phyloP scores from a whole-genome alignment of 2,329 filamentous ascomycete genomes.

The Stagonosporopsis cucurbitacearum region DNA sequence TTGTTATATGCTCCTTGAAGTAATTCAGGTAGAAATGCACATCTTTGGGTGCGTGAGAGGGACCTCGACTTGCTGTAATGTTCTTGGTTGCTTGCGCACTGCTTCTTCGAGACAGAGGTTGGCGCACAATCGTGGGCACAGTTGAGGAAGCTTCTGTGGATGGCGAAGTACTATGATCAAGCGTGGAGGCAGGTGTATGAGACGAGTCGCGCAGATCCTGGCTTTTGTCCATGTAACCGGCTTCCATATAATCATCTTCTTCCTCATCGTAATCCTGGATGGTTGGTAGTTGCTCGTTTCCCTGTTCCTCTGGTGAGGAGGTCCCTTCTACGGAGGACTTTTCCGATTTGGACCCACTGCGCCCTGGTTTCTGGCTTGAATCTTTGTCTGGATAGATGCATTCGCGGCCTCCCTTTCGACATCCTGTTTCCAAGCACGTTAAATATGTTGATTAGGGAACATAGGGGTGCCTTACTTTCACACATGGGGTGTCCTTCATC shows the following conservation, averaged over 20 bases:
- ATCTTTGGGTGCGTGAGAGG: constrained; percentile 63
- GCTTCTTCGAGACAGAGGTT: constrained; percentile 41
- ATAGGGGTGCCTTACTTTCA: constrained; percentile 63
- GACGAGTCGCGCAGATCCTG: constrained; percentile 45
- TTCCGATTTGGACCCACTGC: constrained; percentile 53
- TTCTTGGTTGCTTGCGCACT: constrained; percentile 39
- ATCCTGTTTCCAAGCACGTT: constrained; percentile 62
- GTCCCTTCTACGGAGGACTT: constrained; percentile 55
- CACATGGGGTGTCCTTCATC: constrained; percentile 88
- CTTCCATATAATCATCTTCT: constrained; percentile 48
- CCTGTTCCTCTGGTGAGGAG: constrained; percentile 60
- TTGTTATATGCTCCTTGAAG: constrained; percentile 76
- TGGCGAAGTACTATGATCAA: constrained; percentile 60
- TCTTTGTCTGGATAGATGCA: constrained; percentile 85
- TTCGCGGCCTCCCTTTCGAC: constrained; percentile 87
- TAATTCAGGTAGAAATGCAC: constrained; percentile 80
- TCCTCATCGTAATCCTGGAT: constrained; percentile 55
- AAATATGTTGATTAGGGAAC: constrained; percentile 13
- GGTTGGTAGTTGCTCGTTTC: constrained; percentile 48
- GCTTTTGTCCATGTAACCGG: constrained; percentile 22
- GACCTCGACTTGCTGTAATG: constrained; percentile 1
- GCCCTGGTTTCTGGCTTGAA: constrained; percentile 57
- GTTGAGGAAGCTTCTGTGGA: constrained; percentile 56
- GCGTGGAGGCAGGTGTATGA: constrained; percentile 48
- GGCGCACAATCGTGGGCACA: constrained; percentile 35